A percentile compares a stretch with the other conserved stretches of the same genome.
These are phyloP conservation scores for Pestalotiopsis fici DNA, from an alignment of 2,329 filamentous ascomycete genomes.

Conservation along the genomic window DNA sequence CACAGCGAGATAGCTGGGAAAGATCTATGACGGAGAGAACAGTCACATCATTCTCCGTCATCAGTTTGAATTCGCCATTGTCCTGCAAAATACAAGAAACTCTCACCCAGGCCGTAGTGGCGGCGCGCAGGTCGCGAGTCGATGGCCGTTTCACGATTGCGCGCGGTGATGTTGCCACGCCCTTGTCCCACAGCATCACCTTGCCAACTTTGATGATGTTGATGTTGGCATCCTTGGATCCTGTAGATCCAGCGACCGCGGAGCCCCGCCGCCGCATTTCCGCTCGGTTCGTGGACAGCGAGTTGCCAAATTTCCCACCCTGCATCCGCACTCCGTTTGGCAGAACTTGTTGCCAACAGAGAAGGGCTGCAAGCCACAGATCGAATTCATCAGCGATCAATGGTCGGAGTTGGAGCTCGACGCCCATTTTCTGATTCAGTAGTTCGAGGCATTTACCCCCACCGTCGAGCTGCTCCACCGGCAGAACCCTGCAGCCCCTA, in stretches of 20 bases:
- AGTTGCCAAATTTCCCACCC: slow-evolving; percentile 38
- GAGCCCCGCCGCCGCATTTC: slow-evolving; percentile 45
- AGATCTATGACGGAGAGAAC: slow-evolving; percentile 84
- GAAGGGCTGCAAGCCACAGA: slow-evolving; percentile 76
- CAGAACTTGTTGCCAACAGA: slow-evolving; percentile 79
- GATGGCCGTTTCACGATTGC: slow-evolving; percentile 60
- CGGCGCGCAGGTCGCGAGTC: slow-evolving; percentile 54
- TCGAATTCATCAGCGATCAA: slow-evolving; percentile 68
- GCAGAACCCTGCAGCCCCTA: slow-evolving; percentile 70
- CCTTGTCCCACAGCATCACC: slow-evolving; percentile 88
- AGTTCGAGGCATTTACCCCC: slow-evolving; percentile 55
- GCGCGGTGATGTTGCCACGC: slow-evolving; percentile 53
- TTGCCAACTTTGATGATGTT: slow-evolving; percentile 95
- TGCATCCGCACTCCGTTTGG: slow-evolving; percentile 58
- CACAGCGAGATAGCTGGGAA: slow-evolving; percentile 84
- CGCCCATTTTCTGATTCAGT: slow-evolving; percentile 51
- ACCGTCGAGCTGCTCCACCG: slow-evolving; percentile 46
- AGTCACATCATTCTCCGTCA: slow-evolving; percentile 81
- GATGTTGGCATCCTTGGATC: slow-evolving; percentile 68
- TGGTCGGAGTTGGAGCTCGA: slow-evolving; percentile 68
- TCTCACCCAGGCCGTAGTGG: slow-evolving; percentile 72
- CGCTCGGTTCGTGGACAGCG: slow-evolving; percentile 37
- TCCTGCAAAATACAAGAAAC: slow-evolving; percentile 94
- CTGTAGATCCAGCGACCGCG: slow-evolving; percentile 31
- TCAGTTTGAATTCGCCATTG: slow-evolving; percentile 90